Base-by-base conservation (phyloP, 2,329 filamentous ascomycete genomes). In the Fusarium pseudocircinatum region DNA sequence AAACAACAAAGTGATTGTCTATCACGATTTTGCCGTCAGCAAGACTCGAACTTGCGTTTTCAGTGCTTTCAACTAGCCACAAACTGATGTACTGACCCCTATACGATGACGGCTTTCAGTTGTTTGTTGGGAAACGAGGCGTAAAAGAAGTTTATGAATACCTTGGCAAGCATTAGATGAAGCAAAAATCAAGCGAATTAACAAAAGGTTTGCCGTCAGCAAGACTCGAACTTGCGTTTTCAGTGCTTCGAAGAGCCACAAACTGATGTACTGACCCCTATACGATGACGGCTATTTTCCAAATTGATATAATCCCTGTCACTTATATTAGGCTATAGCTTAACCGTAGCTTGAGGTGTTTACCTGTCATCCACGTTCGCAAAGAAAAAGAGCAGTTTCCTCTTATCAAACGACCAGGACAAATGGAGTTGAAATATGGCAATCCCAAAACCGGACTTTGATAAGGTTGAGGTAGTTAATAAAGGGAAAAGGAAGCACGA, bases 241-340 rank as follows among this genome's bases (percentile, higher is more conserved):
- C 76, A 78, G 77, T 78, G 77, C 64, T 70, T 78, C 49, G 37
- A 50, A 50, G 53, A 68, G 57, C 76, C 78, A 79, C 78, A 79
- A 79, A 77, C 74, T 78, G 73, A 70, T 77, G 76, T 79, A 70
- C 76, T 78, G 59, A 77, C 78, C 78, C 69, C 77, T 79, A 78
- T 74, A 79, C 77, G 70, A 78, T 67, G 63, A 70, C 71, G 75
- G 77, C 77, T 66, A 42, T 36, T 52, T 26, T 50, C 22, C 26
- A 36, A 44, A n/a, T 34, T 58, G 42, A 40, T 62, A 11, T 49
- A 15, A 64, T 52, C 44, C 50, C 47, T 61, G 56, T 44, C 28
- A 10, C 5, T 59, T 74, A 44, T 40, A 58, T 46, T n/a, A 12
- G 6, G 6, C 1, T 67, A 75, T 75, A 72, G 0, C 5, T 39